Evolutionary conservation across 75 land plant species (phyloP), one percentile per base, ranked within the genome.

Genomic region (Picea glauca): DNA sequence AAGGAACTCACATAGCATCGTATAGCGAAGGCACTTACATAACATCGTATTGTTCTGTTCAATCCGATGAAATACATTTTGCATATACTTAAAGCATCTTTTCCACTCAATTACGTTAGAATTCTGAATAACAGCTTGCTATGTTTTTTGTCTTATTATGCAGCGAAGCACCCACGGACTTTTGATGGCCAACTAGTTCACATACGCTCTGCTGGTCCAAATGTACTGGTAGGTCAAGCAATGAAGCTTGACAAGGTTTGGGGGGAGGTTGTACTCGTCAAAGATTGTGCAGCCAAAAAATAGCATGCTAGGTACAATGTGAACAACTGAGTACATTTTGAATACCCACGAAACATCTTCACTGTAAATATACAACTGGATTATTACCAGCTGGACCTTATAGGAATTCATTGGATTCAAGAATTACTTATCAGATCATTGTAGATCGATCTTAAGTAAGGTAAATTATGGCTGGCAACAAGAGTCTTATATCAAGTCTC

Each of bases 121-220:
- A 38, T 70, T 43, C 43, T 70, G 50, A 70, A 12, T 50, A 78
- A 35, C 15, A 78, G n/a, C 63, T 30, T 46, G 59, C 58, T 21
- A 18, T 60, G 54, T 0, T 23, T 64, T 17, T 14, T 78, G 5
- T 58, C 12, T 33, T 21, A 40, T 72, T 78, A 74, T 78, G 75
- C 92, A 95, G 98, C 58, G n/a, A 88, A 84, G 62, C 93, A 92
- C 63, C 88, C 91, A 15, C 84, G 84, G 87, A 93, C 93, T 58
- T 91, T 95, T 50, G 73, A 88, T 59, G 92, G 91, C 74, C 76
- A 83, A 13, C 74, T 91, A 12, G 77, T 92, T 62, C 89, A 95
- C 38, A 75, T 95, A 58, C 98, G 98, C 26, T 85, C 83, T 60
- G 91, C 81, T 30, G 98, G 98, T 50, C 98, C 95, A 12, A 95